phyloP scores from a whole-genome alignment of 208 protist genomes.

The Spongospora subterranea region DNA sequence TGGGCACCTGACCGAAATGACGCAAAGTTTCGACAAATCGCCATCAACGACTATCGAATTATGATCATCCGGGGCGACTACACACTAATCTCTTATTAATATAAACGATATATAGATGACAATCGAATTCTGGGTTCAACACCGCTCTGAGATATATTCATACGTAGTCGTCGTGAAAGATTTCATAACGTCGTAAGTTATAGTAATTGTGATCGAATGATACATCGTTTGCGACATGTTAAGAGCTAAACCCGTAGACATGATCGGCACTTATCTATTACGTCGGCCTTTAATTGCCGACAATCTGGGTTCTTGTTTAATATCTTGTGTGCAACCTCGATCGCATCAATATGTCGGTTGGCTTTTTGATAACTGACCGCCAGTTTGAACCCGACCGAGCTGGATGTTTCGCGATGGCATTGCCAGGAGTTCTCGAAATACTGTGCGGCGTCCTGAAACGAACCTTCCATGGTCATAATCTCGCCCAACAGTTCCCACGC shows the following conservation, averaged over 20 bases:
- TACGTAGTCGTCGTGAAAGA: no score
- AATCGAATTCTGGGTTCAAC: no score
- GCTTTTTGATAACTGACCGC: conserved; percentile 94
- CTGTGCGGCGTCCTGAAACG: conserved; percentile 81
- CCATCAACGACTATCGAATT: no score
- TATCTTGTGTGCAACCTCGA: conserved; percentile 89
- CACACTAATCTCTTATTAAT: no score
- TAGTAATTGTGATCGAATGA: no score
- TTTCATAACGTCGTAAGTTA: no score
- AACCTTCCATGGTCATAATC: conserved; percentile 61
- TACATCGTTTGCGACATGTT: no score
- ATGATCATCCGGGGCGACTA: no score
- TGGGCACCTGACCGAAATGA: no score
- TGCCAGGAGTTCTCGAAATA: conserved; percentile 91
- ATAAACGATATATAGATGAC: no score
- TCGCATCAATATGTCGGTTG: conserved; percentile 84
- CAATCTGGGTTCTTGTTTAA: conserved; percentile 71
- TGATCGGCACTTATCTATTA: conserved; percentile 26
- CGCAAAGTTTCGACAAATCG: no score
- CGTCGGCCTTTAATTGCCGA: conserved; percentile 1
- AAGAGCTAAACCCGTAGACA: not conserved
- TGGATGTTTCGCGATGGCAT: conserved; percentile 81
- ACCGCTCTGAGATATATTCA: no score
- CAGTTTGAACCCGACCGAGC: conserved; percentile 90
- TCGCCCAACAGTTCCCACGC: conserved; percentile 63